A percentile compares a stretch with the other conserved stretches of the same genome.
Conservation (phyloP, 1,284 basidiomycete species). For the Bjerkandera adusta region DNA sequence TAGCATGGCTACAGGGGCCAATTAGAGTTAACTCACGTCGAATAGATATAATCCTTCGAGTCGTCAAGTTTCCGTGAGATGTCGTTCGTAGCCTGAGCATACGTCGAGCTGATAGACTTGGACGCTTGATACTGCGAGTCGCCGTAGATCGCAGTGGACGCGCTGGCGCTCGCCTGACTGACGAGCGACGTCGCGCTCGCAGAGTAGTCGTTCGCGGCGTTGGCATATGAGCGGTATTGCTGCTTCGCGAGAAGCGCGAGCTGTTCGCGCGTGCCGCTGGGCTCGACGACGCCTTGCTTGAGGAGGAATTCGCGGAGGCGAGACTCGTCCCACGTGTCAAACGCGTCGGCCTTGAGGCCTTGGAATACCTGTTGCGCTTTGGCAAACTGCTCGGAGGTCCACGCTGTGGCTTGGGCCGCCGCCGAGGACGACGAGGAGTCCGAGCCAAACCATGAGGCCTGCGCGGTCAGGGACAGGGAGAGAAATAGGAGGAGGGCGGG, state of each 20-base stretch:
- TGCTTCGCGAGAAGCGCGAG: slow-evolving; percentile 77
- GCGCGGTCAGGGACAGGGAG: slow-evolving; percentile 33
- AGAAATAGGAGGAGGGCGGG: slow-evolving; percentile 34
- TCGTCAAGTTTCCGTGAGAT: slow-evolving; percentile 63
- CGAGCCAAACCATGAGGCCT: slow-evolving; percentile 56
- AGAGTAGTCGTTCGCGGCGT: slow-evolving; percentile 35
- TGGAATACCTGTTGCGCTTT: slow-evolving; percentile 66
- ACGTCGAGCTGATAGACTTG: slow-evolving; percentile 37
- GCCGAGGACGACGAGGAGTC: slow-evolving; percentile 26
- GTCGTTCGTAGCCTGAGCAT: slow-evolving; percentile 48
- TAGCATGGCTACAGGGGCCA: not conserved
- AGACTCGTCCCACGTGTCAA: slow-evolving; percentile 81
- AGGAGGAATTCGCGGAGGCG: slow-evolving; percentile 82
- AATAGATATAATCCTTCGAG: slow-evolving; percentile 84
- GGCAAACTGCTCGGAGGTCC: slow-evolving; percentile 64
- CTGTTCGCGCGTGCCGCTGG: slow-evolving; percentile 76
- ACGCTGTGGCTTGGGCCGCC: slow-evolving; percentile 46
- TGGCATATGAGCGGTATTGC: slow-evolving; percentile 58
- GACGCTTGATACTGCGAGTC: slow-evolving; percentile 47
- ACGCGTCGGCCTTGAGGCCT: slow-evolving; percentile 46
- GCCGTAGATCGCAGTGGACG: slow-evolving; percentile 57
- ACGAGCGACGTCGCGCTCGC: slow-evolving; percentile 26
- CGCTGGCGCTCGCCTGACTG: slow-evolving; percentile 8
- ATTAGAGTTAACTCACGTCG: slow-evolving; percentile 36
- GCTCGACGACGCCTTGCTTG: slow-evolving; percentile 82